Base-by-base conservation (phyloP, 192 early-diverging fungal genomes). In the Chytriomyces confervae region DNA sequence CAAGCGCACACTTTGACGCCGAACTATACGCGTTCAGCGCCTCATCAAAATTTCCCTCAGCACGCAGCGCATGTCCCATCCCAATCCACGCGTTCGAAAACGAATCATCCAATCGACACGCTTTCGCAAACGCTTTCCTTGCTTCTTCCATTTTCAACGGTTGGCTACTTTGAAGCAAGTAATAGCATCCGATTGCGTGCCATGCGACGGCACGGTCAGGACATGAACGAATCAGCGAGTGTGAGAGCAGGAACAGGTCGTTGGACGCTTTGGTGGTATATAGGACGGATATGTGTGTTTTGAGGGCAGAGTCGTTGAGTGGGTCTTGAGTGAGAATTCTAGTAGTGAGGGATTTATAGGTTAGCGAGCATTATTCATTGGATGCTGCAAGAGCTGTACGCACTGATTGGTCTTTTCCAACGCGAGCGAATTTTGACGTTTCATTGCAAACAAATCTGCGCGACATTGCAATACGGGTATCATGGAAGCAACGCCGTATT, bases 101-200 rank as follows among this genome's bases (percentile, higher is more conserved):
- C 50, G 81, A 78, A 10, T 81, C 74, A 77, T 95, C 90, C 47
- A 93, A 86, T 1, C 76, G 77, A 6, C 89, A 83, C 1, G 91
- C 81, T 78, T 93, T 91, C 66, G 83, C 86, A 79, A 94, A 93
- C 79, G 91, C 92, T 50, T 77, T 72, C 67, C 91, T 72, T 0
- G 94, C 91, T 47, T 93, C 92, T 2, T 80, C 64, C 63, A 90
- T 83, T 23, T 91, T 84, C 36, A 36, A 36, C 36, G 36, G 36
- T 4, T 36, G 36, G 2, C 36, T 36, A 10, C 50, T 29, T 9
- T 27, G 13, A n/a, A 63, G 47, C 87, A 88, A 62, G 62, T 96
- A 91, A 77, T 96, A 95, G 7, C 86, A 84, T n/a, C 93, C 95
- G 4, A 95, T 91, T 1, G 90, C 90, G 76, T 87, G 93, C 93